Evolutionary conservation across 441 rosid species (phyloP), one percentile per base, ranked within the genome.

Genomic region (Gossypium gossypioides): DNA sequence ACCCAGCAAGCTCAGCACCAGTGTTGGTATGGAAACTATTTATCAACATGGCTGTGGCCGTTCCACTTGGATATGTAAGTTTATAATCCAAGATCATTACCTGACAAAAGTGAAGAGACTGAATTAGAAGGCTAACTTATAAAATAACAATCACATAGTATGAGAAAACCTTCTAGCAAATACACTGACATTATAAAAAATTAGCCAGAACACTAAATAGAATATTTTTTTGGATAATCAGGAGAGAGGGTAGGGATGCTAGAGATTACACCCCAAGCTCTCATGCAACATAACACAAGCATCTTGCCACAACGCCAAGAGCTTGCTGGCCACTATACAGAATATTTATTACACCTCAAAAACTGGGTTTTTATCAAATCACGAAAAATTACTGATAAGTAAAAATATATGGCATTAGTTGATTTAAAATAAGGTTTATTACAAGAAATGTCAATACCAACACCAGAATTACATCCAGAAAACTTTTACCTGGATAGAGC

Each of bases 1-100:
- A 92, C 97, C 88, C 84, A 15, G 96, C 96, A 78, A 92, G 97
- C 82, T 92, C 91, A 56, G 96, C 95, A 73, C 97, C 96, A 19
- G 83, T 67, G 77, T 82, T 83, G 68, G 95, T 89, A 84, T 92
- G 97, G 77, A 92, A 92, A 79, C 96, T 92, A 72, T 92, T 92
- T 67, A 92, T 92, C 79, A 90, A 81, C 96, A 90, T 87, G 56
- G 96, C 97, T 1, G 97, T 90, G 50, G 96, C 97, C 2, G 95
- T 90, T 10, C 96, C 97, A 80, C 97, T 89, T 0, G 97, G 97
- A 83, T 92, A 92, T 0, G 95, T 92, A 76, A 92, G 93, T 76
- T 88, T 90, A 59, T 86, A 90, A 71, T 92, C 96, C 89, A 90
- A 72, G 44, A 90, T 85, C 97, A 92, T 90, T 74, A 90, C 89